These are phyloP conservation scores for Plasmodium berghei DNA, from an alignment of 169 alveolate genomes.

Conservation along the genomic window DNA sequence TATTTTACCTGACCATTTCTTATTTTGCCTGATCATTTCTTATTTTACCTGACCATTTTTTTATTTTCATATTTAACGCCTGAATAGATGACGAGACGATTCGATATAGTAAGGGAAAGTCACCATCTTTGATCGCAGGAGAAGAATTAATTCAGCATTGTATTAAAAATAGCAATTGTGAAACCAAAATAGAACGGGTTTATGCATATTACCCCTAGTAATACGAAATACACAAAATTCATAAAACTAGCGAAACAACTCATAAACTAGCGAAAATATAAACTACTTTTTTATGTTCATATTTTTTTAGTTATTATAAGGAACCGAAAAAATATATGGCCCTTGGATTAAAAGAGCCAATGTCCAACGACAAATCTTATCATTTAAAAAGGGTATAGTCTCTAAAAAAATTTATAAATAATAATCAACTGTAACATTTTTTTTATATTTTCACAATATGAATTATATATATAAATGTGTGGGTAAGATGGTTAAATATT, in stretches of 20 bases:
- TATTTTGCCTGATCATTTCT: no score
- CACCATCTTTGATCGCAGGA: conserved; percentile 36
- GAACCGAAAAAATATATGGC: conserved; percentile 38
- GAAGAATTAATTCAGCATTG: conserved; percentile 26
- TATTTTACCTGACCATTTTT: background rate
- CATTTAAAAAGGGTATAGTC: conserved; percentile 21
- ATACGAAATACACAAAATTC: background rate
- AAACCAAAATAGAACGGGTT: conserved; percentile 47
- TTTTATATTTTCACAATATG: no score
- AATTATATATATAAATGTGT: background rate
- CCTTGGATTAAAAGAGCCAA: conserved; percentile 32
- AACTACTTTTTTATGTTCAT: background rate
- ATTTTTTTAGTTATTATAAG: conserved; percentile 20
- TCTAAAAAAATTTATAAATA: no score
- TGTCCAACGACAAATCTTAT: conserved; percentile 56
- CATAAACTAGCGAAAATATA: background rate
- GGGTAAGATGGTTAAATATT: background rate
- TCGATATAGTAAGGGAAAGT: conserved; percentile 4
- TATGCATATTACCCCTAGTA: conserved; percentile 70
- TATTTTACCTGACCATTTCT: background rate
- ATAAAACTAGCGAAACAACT: background rate
- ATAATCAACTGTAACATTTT: no score
- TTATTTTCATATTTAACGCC: background rate
- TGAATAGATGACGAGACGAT: conserved; percentile 45
- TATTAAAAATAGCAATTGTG: conserved; percentile 47